Conservation (phyloP, 2,329 filamentous ascomycete species). For the Aureobasidium sp. region DNA sequence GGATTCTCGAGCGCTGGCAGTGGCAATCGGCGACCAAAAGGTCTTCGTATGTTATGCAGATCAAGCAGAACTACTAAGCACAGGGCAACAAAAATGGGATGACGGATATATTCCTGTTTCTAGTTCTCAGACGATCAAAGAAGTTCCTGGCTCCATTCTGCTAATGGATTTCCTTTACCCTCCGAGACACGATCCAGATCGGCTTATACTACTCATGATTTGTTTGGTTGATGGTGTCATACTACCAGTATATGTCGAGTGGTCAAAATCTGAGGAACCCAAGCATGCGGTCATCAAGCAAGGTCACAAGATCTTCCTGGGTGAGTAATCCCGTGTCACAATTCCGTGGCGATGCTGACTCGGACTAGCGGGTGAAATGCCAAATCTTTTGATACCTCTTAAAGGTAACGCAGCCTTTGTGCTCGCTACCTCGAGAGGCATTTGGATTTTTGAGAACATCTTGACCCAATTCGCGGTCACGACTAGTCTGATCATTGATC, state of each 20-base stretch:
- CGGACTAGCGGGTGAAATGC: slow-evolving; percentile 9
- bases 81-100: neutral
- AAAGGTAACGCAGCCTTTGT: slow-evolving; percentile 16
- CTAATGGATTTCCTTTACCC: slow-evolving; percentile 83
- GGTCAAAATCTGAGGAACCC: slow-evolving; percentile 19
- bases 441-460: slow-evolving; percentile 13
- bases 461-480: neutral
- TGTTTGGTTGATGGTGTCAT: slow-evolving; percentile 39
- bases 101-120: slow-evolving; percentile 45
- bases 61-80: neutral
- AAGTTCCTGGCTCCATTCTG: slow-evolving; percentile 65
- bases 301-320: neutral
- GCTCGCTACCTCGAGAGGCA: slow-evolving; percentile 1
- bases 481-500: neutral
- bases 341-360: neutral
- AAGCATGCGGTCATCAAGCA: neutral
- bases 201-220: slow-evolving; percentile 69
- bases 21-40: slow-evolving; percentile 62
- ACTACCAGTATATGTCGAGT: slow-evolving; percentile 30
- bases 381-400: slow-evolving; percentile 18
- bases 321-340: neutral
- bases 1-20: slow-evolving; percentile 55
- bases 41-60: slow-evolving; percentile 60
- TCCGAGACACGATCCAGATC: slow-evolving; percentile 51
- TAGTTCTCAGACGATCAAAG: slow-evolving; percentile 36